Percentiles rank a stretch among this genome's conserved stretches.
These are phyloP conservation scores for Rhizopogon vesiculosus DNA, from an alignment of 768 basidiomycete species.

Conservation along the genomic window DNA sequence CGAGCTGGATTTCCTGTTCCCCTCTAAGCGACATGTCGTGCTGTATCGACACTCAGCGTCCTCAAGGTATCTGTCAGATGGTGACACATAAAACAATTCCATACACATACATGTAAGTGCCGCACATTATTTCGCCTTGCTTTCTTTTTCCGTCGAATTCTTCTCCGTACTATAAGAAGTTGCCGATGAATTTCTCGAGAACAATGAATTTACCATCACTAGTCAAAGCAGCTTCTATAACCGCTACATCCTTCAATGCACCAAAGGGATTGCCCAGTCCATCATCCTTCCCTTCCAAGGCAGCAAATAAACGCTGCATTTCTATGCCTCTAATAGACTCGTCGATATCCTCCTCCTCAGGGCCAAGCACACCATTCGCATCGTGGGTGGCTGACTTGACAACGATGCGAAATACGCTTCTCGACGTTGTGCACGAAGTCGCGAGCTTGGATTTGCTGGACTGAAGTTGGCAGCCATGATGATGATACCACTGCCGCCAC, in stretches of 20 bases:
- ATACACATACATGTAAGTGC: too few species aligned
- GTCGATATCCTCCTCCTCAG: slow-evolving; percentile 45
- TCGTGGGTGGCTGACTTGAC: slow-evolving; percentile 32
- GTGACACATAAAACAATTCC: too few species aligned
- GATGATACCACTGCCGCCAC: slow-evolving; percentile 20
- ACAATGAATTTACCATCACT: slow-evolving; percentile 59
- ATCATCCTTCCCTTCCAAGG: slow-evolving; percentile 43
- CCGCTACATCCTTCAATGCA: slow-evolving; percentile 70
- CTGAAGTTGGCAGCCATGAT: slow-evolving; percentile 63
- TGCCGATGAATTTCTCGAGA: slow-evolving; percentile 34
- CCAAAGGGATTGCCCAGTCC: slow-evolving; percentile 55
- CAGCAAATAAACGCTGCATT: slow-evolving; percentile 53
- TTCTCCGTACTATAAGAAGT: neutral
- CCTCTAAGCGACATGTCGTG: neutral
- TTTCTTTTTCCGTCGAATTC: too few species aligned
- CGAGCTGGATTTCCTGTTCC: neutral
- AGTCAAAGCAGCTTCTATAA: slow-evolving; percentile 74
- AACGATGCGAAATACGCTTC: slow-evolving; percentile 30
- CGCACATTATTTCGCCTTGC: too few species aligned
- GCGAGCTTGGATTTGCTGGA: slow-evolving; percentile 28
- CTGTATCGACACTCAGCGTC: too few species aligned
- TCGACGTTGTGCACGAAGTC: slow-evolving; percentile 20
- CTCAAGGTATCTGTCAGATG: too few species aligned
- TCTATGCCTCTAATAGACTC: slow-evolving; percentile 47
- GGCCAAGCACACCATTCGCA: slow-evolving; percentile 13